Percentiles rank a stretch among this genome's conserved stretches.
Evolutionary conservation across 2,329 filamentous ascomycete genomes (phyloP).

Genomic region (Talaromyces sp.): DNA sequence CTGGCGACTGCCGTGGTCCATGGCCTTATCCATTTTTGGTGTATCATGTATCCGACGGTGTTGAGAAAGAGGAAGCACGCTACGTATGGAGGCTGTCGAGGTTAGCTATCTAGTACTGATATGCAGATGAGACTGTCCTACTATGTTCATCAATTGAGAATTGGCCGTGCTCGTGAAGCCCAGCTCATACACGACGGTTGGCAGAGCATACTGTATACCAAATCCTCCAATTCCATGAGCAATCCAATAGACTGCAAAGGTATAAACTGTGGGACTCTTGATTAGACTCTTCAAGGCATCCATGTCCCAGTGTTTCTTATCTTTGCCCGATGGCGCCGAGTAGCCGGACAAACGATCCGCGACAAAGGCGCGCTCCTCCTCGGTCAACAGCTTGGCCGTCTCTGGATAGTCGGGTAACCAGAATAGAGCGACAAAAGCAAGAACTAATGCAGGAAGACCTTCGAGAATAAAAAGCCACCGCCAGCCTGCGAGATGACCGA

Average conservation of each 20-base stretch:
- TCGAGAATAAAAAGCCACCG: constrained; percentile 55
- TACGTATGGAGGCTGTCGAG: constrained; percentile 31
- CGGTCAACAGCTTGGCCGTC: constrained; percentile 64
- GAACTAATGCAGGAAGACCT: constrained; percentile 57
- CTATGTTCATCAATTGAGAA: constrained; percentile 42
- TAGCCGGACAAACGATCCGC: constrained; percentile 20
- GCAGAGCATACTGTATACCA: constrained; percentile 35
- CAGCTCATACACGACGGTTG: constrained; percentile 40
- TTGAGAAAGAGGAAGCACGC: constrained; percentile 36
- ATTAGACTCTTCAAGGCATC: constrained; percentile 24
- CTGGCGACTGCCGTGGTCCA: constrained; percentile 36
- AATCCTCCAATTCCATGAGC: constrained; percentile 41
- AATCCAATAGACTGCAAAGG: constrained; percentile 37
- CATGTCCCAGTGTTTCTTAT: constrained; percentile 27
- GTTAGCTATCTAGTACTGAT: not conserved
- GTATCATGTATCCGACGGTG: constrained; percentile 27
- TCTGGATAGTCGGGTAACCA: constrained; percentile 69
- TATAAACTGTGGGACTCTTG: constrained; percentile 31
- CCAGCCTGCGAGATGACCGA: constrained; percentile 51
- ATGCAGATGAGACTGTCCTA: constrained; percentile 6
- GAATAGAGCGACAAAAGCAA: constrained; percentile 58
- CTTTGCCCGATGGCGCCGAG: constrained; percentile 24
- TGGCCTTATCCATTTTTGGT: constrained; percentile 30
- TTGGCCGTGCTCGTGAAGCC: constrained; percentile 38
- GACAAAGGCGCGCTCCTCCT: constrained; percentile 52